A percentile compares a stretch with the other conserved stretches of the same genome.
Evolutionary conservation across 2,329 filamentous ascomycete genomes (phyloP).

Genomic region (Fonsecaea multimorphosa): DNA sequence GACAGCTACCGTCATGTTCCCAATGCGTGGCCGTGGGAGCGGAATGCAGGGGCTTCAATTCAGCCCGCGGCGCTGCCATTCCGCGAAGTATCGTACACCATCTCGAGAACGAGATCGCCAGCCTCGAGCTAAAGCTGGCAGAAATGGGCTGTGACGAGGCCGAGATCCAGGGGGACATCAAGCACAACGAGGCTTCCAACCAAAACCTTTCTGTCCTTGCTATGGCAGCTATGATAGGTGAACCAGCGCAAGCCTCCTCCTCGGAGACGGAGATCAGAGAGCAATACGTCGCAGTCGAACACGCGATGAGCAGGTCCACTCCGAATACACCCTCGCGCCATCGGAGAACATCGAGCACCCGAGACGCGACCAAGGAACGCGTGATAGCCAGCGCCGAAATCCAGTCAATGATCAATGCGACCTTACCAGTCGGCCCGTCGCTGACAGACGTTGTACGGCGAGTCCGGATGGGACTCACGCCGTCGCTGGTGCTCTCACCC

Average conservation of each 20-base stretch:
- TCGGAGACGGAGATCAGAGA: constrained; percentile 5
- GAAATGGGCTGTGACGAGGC: background rate
- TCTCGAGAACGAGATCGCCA: constrained; percentile 16
- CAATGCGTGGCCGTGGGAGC: constrained; percentile 2
- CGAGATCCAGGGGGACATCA: background rate
- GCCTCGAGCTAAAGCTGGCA: constrained; percentile 11
- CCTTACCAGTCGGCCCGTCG: constrained; percentile 24
- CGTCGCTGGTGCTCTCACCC: constrained; percentile 33
- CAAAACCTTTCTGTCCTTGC: constrained; percentile 6
- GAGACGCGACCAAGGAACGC: constrained; percentile 8
- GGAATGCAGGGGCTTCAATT: constrained; percentile 12
- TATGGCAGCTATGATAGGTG: constrained; percentile 4
- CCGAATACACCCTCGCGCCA: background rate
- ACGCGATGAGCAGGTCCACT: constrained; percentile 1
- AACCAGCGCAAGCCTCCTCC: background rate
- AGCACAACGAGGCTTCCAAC: background rate
- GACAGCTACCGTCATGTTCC: constrained; percentile 5
- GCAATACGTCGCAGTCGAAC: background rate
- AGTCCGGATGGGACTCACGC: constrained; percentile 42
- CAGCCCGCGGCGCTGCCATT: constrained; percentile 10
- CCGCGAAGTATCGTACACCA: constrained; percentile 20
- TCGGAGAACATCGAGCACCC: background rate
- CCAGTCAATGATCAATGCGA: constrained; percentile 25
- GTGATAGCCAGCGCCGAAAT: constrained; percentile 30
- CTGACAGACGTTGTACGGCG: constrained; percentile 38